phyloP scores from a whole-genome alignment of 2,329 filamentous ascomycete genomes.

The Botryosphaeria agaves region DNA sequence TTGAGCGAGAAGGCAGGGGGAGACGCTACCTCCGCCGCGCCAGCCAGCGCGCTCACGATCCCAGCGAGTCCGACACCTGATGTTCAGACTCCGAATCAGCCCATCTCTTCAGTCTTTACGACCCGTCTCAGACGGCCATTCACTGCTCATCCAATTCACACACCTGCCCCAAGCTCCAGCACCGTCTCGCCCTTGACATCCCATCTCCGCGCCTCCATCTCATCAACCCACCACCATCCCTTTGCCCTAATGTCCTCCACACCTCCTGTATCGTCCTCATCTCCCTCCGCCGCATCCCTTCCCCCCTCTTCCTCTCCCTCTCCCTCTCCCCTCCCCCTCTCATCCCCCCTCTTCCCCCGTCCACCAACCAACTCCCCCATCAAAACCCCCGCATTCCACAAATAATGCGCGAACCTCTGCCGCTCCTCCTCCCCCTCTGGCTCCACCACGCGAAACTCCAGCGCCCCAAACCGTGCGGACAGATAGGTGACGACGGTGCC shows the following conservation, averaged over 20 bases:
- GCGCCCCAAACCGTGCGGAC: constrained; percentile 13
- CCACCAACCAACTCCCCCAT: constrained; percentile 26
- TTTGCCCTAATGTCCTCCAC: too few species aligned
- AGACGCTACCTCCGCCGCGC: constrained; percentile 22
- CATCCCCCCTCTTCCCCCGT: constrained; percentile 3
- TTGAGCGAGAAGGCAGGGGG: background rate
- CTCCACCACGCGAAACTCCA: constrained; percentile 25
- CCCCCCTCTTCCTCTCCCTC: constrained; percentile 12
- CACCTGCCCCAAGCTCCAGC: constrained; percentile 53
- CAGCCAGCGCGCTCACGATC: constrained; percentile 26
- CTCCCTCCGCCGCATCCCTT: constrained; percentile 2
- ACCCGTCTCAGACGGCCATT: constrained; percentile 13
- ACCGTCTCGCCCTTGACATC: constrained; percentile 32
- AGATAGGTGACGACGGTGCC: constrained; percentile 41
- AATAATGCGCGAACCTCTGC: constrained; percentile 50
- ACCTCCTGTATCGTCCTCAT: too few species aligned
- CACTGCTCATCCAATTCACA: constrained; percentile 36
- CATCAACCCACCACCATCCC: constrained; percentile 14
- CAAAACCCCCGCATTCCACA: constrained; percentile 48
- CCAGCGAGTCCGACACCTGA: constrained; percentile 28
- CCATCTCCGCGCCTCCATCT: constrained; percentile 19
- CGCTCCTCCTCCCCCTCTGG: constrained; percentile 36
- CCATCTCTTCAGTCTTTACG: constrained; percentile 2
- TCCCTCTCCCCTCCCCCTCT: constrained; percentile 7
- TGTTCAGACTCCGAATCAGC: constrained; percentile 6